These are phyloP conservation scores for Aspergillus ustus DNA, from an alignment of 2,329 filamentous ascomycete genomes.

Conservation along the genomic window DNA sequence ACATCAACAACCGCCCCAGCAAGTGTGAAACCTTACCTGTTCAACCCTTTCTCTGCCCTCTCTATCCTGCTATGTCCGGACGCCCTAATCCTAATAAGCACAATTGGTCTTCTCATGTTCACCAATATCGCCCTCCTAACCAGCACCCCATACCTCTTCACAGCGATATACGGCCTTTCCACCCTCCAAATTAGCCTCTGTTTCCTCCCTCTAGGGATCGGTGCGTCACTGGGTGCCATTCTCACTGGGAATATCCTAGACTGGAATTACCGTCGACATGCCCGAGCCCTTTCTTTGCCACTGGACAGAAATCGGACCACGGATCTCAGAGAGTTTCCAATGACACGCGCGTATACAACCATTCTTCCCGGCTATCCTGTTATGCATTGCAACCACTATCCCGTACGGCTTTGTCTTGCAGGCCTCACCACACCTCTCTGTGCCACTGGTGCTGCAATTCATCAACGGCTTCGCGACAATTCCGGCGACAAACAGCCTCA, in stretches of 20 bases:
- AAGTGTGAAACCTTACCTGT: conserved; percentile 41
- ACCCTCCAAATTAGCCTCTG: conserved; percentile 32
- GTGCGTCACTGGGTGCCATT: conserved; percentile 26
- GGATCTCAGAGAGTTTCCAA: conserved; percentile 52
- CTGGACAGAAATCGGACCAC: conserved; percentile 40
- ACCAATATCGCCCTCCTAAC: conserved; percentile 46
- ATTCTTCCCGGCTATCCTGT: conserved; percentile 30
- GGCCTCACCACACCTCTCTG: conserved; percentile 25
- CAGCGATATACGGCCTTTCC: conserved; percentile 41
- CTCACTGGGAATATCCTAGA: conserved; percentile 30
- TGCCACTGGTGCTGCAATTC: conserved; percentile 37
- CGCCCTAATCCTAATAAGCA: conserved; percentile 39
- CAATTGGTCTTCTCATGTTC: conserved; percentile 40
- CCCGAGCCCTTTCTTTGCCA: conserved; percentile 19
- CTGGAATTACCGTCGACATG: conserved; percentile 28
- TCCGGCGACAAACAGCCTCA: conserved; percentile 28
- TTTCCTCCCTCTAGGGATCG: conserved; percentile 30
- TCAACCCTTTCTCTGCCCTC: conserved; percentile 51
- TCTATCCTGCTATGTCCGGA: conserved; percentile 46
- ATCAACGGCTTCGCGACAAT: conserved; percentile 35
- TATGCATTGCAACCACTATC: conserved; percentile 32
- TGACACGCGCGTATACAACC: conserved; percentile 35
- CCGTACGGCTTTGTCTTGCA: conserved; percentile 40
- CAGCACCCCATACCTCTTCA: conserved; percentile 44
- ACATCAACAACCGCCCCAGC: conserved; percentile 24